Evolutionary conservation across 73 alveolate genomes (phyloP).

Genomic region (Tetrahymena malaccensis): DNA sequence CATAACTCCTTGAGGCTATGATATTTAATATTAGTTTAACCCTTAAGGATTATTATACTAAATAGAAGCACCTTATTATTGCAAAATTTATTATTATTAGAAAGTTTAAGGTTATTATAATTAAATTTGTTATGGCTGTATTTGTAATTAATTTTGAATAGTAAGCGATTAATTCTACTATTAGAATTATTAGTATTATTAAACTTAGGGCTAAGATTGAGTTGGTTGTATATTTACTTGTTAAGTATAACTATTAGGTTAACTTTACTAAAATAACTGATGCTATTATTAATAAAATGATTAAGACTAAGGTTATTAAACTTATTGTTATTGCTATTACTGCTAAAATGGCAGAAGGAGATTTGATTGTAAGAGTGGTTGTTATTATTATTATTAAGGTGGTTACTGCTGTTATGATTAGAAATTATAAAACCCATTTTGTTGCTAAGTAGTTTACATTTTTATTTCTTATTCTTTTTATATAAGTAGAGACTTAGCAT

Average conservation of each 20-base stretch:
- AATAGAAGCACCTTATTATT: not conserved
- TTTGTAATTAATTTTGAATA: too few relatives aligned
- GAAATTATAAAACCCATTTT: not conserved
- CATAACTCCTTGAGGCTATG: not conserved
- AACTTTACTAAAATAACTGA: too few relatives aligned
- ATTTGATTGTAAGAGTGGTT: not conserved
- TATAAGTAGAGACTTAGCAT: not conserved
- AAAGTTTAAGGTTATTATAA: not conserved
- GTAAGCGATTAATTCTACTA: too few relatives aligned
- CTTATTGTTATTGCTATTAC: not conserved
- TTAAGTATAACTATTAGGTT: too few relatives aligned
- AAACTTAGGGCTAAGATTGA: too few relatives aligned
- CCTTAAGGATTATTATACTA: not conserved
- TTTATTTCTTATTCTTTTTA: not conserved
- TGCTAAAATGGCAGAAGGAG: not conserved
- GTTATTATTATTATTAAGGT: not conserved
- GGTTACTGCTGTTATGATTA: not conserved
- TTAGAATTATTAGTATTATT: too few relatives aligned
- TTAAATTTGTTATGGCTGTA: too few relatives aligned
- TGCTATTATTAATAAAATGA: not conserved
- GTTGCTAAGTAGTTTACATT: not conserved
- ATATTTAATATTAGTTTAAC: too few relatives aligned
- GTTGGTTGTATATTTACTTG: too few relatives aligned
- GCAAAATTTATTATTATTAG: not conserved
- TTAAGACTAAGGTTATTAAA: not conserved